phyloP scores from a whole-genome alignment of 371 early-diverging fungal genomes.

The Sporodiniella umbellata region DNA sequence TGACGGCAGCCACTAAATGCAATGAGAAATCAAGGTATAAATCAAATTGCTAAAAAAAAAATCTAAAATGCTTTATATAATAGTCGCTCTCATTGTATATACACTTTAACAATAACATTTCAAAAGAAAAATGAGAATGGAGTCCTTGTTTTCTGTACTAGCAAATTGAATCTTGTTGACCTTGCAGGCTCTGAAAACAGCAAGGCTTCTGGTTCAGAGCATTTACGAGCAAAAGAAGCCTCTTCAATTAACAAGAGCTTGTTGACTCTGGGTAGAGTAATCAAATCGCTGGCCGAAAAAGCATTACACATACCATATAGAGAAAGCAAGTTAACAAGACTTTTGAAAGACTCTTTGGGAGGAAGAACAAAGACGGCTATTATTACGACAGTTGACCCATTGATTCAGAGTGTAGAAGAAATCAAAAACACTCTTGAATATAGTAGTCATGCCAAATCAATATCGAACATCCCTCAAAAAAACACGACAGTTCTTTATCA shows the following conservation, averaged over 20 bases:
- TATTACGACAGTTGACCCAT: slow-evolving; percentile 91
- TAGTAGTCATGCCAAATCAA: slow-evolving; percentile 92
- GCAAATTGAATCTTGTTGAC: slow-evolving; percentile 96
- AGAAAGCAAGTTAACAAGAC: slow-evolving; percentile 92
- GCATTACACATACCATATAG: slow-evolving; percentile 87
- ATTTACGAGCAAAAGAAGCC: slow-evolving; percentile 86
- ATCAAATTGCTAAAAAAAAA: not conserved
- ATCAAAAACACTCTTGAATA: slow-evolving; percentile 93
- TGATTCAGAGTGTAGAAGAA: slow-evolving; percentile 77
- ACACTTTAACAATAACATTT: slow-evolving; percentile 84
- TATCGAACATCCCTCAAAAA: slow-evolving; percentile 88
- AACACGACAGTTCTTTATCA: slow-evolving; percentile 83
- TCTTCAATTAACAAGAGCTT: slow-evolving; percentile 90
- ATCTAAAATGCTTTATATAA: not conserved
- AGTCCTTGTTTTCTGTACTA: slow-evolving; percentile 81
- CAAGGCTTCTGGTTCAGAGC: slow-evolving; percentile 86
- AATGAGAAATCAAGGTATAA: slow-evolving; percentile 83
- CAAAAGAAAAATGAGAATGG: slow-evolving; percentile 76
- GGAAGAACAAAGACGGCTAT: slow-evolving; percentile 94
- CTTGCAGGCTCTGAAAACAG: slow-evolving; percentile 98
- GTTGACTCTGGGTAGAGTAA: slow-evolving; percentile 90
- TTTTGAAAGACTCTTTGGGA: slow-evolving; percentile 95
- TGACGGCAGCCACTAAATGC: slow-evolving; percentile 85
- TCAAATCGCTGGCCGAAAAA: slow-evolving; percentile 83
- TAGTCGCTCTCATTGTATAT: slow-evolving; percentile 94